Evolutionary conservation across 225 moss, liverwort and hornwort species (phyloP).

Genomic region (Antitrichia curtipendula): DNA sequence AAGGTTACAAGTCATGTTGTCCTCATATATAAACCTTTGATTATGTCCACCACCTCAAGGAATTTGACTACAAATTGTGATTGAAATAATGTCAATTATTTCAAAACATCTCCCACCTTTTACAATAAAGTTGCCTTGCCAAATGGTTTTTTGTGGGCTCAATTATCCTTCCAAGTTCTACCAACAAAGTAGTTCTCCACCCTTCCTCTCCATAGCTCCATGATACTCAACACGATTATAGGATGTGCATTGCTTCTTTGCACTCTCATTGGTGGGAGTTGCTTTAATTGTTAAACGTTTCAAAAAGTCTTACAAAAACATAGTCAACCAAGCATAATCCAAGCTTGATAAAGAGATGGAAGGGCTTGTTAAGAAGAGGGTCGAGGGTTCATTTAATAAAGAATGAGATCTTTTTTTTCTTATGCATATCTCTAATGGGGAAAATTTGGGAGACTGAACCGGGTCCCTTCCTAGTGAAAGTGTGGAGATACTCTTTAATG

Average conservation of each 20-base stretch:
- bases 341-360: rapidly evolving
- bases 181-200: not conserved
- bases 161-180: rapidly evolving
- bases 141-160: rapidly evolving
- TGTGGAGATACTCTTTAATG: too few relatives aligned
- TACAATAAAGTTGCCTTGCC: rapidly evolving
- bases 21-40: not conserved
- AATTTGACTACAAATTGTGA: rapidly evolving
- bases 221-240: rapidly evolving
- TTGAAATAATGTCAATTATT: not conserved
- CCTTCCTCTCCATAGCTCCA: not conserved
- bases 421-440: too few relatives aligned
- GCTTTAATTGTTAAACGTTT: not conserved
- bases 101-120: not conserved
- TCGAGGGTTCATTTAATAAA: not conserved
- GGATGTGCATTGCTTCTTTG: not conserved
- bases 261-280: not conserved
- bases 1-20: not conserved
- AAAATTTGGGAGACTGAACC: too few relatives aligned
- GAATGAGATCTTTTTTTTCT: too few relatives aligned
- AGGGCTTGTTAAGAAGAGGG: rapidly evolving
- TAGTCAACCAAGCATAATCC: not conserved
- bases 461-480: too few relatives aligned
- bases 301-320: not conserved
- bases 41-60: not conserved